phyloP scores from a whole-genome alignment of 2,329 filamentous ascomycete genomes.

The Aureobasidium sp. region DNA sequence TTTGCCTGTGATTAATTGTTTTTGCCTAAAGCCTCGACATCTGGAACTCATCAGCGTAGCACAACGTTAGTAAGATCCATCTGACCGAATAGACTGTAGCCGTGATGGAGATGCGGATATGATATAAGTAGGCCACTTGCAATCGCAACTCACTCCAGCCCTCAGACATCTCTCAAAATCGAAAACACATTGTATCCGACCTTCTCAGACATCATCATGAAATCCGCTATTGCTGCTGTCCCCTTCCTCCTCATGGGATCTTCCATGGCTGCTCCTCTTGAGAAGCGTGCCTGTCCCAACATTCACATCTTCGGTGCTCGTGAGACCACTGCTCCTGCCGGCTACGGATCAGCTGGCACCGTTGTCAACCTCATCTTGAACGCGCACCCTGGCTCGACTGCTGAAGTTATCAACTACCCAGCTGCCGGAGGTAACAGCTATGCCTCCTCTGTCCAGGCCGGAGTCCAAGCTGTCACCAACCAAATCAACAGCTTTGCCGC shows the following conservation, averaged over 20 bases:
- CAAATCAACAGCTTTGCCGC: slow-evolving; percentile 54
- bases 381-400: slow-evolving; percentile 34
- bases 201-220: background rate
- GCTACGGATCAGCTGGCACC: slow-evolving; percentile 34
- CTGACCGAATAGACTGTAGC: background rate
- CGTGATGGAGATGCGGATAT: background rate
- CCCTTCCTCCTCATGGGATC: slow-evolving; percentile 9
- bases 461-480: slow-evolving; percentile 51
- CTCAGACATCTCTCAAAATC: background rate
- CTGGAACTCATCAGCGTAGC: background rate
- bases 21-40: slow-evolving; percentile 4
- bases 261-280: slow-evolving; percentile 30
- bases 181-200: background rate
- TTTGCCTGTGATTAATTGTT: background rate
- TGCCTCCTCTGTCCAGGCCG: slow-evolving; percentile 50
- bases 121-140: background rate
- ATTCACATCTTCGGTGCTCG: slow-evolving; percentile 40
- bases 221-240: background rate
- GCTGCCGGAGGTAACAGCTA: slow-evolving; percentile 58
- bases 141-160: background rate
- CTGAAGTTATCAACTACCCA: slow-evolving; percentile 41
- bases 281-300: slow-evolving; percentile 34
- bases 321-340: slow-evolving; percentile 35
- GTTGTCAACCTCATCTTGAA: slow-evolving; percentile 35
- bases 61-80: background rate